Base-by-base conservation (phyloP, 1,139 yeast species). In the Geotrichum phurueaensis region DNA sequence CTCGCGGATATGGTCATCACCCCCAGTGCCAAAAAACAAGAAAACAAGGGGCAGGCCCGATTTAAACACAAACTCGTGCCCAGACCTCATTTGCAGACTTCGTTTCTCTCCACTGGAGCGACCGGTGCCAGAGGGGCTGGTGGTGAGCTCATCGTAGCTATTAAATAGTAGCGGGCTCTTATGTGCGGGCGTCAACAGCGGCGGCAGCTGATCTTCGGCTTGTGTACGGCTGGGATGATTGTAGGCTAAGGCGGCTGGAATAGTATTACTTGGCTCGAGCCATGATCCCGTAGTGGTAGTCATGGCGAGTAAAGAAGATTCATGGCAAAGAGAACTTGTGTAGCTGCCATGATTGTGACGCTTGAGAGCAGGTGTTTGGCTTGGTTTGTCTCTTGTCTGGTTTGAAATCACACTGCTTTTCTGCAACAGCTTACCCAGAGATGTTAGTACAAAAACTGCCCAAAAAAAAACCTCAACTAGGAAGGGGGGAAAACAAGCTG, bases 1-100 rank as follows among this genome's bases (percentile, higher is more conserved):
- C 36, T 54, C 58, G 1, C 55, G 31, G 45, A 59, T 47, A 45
- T 59, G 61, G 7, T 54, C 27, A 20, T 52, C 54, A n/a, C 56
- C 47, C 23, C 54, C 54, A 4, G 47, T 33, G 2, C 61, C 61
- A 25, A 54, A 51, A 33, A 59, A 59, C 29, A 59, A 39, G 13
- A 59, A 52, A 6, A 59, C 50, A 9, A 51, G 33, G 12, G 61
- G 61, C 31, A 20, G 36, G 2, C 20, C 22, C 29, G 6, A 4
- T 25, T 25, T 25, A 39, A 39, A 39, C 20, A 6, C 18, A 13
- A 39, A 39, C 18, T 39, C 20, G 15, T 15, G 6, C 18, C 45
- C 45, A 13, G 45, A 13, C 6, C 45, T 18, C 6, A 18, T 5
- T 18, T 15, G 18, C n/a, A 39, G 1, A 15, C 18, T 13, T n/a